Evolutionary conservation across 73 alveolate genomes (phyloP), one percentile per base, ranked within the genome.

Genomic region (Urostyla sp.): DNA sequence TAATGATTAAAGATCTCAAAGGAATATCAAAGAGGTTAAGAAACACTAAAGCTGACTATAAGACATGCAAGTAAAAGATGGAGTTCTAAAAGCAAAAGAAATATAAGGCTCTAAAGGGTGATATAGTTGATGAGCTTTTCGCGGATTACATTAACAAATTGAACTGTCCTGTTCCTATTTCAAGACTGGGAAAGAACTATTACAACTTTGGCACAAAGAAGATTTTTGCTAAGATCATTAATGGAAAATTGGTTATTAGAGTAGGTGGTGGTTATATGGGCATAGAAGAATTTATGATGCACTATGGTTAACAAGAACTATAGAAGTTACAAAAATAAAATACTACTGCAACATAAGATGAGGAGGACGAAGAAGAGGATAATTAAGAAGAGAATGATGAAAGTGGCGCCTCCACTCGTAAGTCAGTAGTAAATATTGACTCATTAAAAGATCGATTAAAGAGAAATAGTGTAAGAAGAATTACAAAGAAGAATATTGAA

Each of bases 181-280:
- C 44, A 21, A 75, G 87, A 40, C 53, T 74, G 4, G 92, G 79
- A 6, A 57, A 59, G 20, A 84, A 75, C 43, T 27, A 67, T 26
- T 85, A 85, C 34, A 35, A 30, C 31, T 87, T 87, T 69, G 95
- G 95, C 2, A 87, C 91, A 2, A 80, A 80, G 52, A 87, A 86
- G 56, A 81, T 87, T 26, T 87, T 40, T 32, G 86, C 90, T 23
- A 87, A 87, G 72, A 53, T 87, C 32, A 59, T 63, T 38, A 80
- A 87, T 45, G 91, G 85, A 8, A 50, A 82, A 23, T 52, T 87
- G 1, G 87, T 81, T 3, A 80, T 87, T 31, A 67, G 95, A 72
- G 91, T 87, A 27, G 95, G 95, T 4, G 95, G 95, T 4, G 95
- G 95, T 3, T 87, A 80, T 50, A 87, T 80, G 89, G 74, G 88